Conservation (phyloP, 73 alveolate species). For the Urostyla sp. region DNA sequence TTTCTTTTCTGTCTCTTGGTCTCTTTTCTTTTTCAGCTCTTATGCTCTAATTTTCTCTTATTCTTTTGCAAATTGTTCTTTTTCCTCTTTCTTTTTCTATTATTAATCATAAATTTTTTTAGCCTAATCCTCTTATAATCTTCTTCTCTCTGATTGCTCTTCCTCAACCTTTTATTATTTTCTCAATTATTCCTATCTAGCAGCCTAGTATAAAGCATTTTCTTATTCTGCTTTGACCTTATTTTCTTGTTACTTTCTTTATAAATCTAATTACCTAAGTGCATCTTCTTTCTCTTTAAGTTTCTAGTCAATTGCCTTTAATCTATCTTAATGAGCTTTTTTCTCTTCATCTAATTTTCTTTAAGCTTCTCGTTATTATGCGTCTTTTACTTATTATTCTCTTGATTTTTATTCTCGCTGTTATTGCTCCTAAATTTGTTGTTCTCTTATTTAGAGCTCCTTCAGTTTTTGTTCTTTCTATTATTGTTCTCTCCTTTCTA, state of each 20-base stretch:
- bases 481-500: background rate
- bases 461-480: background rate
- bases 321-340: conserved; percentile 17
- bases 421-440: background rate
- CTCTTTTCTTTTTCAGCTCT: conserved; percentile 11
- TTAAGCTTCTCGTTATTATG: background rate
- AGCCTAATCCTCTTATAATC: conserved; percentile 51
- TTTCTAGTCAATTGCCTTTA: conserved; percentile 38
- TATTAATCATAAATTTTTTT: conserved; percentile 19
- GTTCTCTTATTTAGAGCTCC: background rate
- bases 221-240: background rate
- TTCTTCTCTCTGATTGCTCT: conserved; percentile 8
- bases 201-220: background rate
- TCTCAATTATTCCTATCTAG: background rate
- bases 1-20: conserved; percentile 6
- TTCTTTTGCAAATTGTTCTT: conserved; percentile 44
- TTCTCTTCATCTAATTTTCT: conserved; percentile 26
- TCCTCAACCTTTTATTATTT: conserved; percentile 12
- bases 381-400: background rate
- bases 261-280: background rate
- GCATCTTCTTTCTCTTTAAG: conserved; percentile 23
- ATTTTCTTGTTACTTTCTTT: background rate
- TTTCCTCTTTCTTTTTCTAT: conserved; percentile 45
- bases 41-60: background rate
- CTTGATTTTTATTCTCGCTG: background rate